Percentiles rank a stretch among this genome's conserved stretches.
phyloP scores from a whole-genome alignment of 768 basidiomycete genomes.

The Pleurotus tuoliensis region DNA sequence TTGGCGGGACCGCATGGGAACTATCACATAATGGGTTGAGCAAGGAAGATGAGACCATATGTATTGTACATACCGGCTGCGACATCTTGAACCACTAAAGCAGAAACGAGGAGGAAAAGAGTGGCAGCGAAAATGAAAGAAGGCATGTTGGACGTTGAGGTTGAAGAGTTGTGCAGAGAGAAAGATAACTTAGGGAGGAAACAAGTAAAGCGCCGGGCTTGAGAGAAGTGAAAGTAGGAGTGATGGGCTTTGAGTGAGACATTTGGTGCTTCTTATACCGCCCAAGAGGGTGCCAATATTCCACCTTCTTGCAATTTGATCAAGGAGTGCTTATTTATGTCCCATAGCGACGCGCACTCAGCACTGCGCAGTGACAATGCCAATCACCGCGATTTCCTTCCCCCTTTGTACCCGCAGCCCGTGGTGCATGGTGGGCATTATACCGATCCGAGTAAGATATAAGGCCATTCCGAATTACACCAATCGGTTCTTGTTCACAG shows the following conservation, averaged over 20 bases:
- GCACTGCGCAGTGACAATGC: neutral
- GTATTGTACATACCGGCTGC: neutral
- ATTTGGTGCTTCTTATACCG: neutral
- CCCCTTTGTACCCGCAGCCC: no score
- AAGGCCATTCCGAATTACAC: no score
- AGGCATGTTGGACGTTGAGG: neutral
- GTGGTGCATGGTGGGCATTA: no score
- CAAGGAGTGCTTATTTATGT: neutral
- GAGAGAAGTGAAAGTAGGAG: neutral
- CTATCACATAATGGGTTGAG: neutral
- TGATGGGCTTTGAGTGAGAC: neutral
- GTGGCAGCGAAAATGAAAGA: neutral
- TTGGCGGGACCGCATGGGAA: neutral
- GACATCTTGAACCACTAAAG: neutral
- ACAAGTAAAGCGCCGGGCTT: neutral
- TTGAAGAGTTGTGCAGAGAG: neutral
- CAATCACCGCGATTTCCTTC: neutral
- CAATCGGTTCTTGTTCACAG: no score
- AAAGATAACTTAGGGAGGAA: neutral
- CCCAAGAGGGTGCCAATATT: neutral
- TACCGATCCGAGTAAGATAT: no score
- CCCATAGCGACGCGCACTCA: neutral
- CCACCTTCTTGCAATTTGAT: neutral
- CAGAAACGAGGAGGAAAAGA: neutral
- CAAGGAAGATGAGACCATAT: neutral